These are phyloP conservation scores for Diutina catenulata DNA, from an alignment of 1,139 yeast species.

Conservation along the genomic window DNA sequence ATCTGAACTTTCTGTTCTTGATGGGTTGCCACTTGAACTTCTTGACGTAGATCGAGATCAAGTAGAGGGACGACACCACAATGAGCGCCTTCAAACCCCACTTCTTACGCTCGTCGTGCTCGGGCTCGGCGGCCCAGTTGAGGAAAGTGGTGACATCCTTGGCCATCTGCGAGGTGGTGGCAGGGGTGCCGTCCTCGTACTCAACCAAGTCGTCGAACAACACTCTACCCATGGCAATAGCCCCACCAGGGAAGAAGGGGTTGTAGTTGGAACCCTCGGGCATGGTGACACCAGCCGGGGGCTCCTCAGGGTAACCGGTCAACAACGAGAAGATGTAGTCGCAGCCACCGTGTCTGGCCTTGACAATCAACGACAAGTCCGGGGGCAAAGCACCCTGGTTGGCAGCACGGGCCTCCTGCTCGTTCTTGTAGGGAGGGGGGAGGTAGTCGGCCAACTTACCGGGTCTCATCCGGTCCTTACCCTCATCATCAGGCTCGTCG, in stretches of 20 bases:
- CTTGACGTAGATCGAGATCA: constrained; percentile 85
- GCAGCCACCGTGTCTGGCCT: constrained; percentile 98
- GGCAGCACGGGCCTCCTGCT: constrained; percentile 99
- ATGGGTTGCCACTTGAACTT: constrained; percentile 96
- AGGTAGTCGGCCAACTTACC: constrained; percentile 96
- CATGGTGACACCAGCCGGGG: constrained; percentile 93
- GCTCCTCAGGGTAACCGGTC: constrained; percentile 98
- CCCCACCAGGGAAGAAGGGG: constrained; percentile 99
- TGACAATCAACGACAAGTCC: constrained; percentile 90
- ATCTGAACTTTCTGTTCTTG: constrained; percentile 90
- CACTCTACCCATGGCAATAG: constrained; percentile 98
- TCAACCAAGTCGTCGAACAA: constrained; percentile 94
- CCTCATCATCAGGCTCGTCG: constrained; percentile 99
- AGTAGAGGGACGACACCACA: constrained; percentile 68
- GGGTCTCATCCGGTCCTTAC: constrained; percentile 95
- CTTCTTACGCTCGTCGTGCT: constrained; percentile 96
- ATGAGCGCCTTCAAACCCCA: constrained; percentile 90
- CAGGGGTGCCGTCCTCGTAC: constrained; percentile 98
- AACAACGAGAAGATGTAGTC: constrained; percentile 91
- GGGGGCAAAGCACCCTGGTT: constrained; percentile 99
- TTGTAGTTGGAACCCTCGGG: constrained; percentile 95
- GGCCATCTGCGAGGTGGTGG: constrained; percentile 98
- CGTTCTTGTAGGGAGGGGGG: constrained; percentile 94
- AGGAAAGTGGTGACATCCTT: constrained; percentile 93
- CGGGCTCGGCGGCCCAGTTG: constrained; percentile 98